phyloP scores from a whole-genome alignment of 2,329 filamentous ascomycete species.

The Alternaria dauci region DNA sequence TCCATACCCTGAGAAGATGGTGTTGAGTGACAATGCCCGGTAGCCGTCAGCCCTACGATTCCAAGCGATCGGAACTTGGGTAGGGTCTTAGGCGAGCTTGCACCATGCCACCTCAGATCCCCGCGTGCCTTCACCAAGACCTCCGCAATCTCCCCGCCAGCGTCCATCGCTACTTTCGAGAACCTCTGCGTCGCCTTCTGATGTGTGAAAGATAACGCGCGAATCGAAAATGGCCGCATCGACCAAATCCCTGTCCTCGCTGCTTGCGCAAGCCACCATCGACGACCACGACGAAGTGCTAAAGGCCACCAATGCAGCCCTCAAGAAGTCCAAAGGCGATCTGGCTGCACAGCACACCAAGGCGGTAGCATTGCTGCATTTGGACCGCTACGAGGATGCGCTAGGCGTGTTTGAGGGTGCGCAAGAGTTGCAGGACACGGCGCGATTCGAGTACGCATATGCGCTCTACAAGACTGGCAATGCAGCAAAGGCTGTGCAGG shows the following conservation, averaged over 20 bases:
- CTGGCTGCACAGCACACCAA: conserved; percentile 72
- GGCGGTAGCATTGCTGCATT: conserved; percentile 77
- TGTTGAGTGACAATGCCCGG: neutral
- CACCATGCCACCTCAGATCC: conserved; percentile 39
- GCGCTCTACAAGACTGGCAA: conserved; percentile 82
- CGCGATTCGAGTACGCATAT: conserved; percentile 76
- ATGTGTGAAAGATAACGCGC: conserved; percentile 36
- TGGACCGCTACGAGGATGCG: conserved; percentile 83
- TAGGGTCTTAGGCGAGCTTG: conserved; percentile 35
- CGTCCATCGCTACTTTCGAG: conserved; percentile 8
- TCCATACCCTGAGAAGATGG: neutral
- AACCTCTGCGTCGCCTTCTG: conserved; percentile 14
- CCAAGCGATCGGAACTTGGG: conserved; percentile 15
- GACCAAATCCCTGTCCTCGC: conserved; percentile 59
- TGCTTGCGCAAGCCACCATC: conserved; percentile 66
- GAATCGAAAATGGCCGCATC: conserved; percentile 50
- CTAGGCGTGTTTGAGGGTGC: conserved; percentile 72
- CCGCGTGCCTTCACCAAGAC: conserved; percentile 37
- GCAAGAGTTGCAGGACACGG: conserved; percentile 66
- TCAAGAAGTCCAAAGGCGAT: conserved; percentile 68
- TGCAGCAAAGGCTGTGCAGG: conserved; percentile 68
- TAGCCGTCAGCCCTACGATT: conserved; percentile 15
- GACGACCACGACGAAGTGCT: conserved; percentile 79
- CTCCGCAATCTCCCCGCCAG: conserved; percentile 32
- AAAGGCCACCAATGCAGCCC: conserved; percentile 65